Evolutionary conservation across 192 early-diverging fungal species (phyloP), one percentile per base, ranked within the genome.

Genomic region (Piromyces sp.): DNA sequence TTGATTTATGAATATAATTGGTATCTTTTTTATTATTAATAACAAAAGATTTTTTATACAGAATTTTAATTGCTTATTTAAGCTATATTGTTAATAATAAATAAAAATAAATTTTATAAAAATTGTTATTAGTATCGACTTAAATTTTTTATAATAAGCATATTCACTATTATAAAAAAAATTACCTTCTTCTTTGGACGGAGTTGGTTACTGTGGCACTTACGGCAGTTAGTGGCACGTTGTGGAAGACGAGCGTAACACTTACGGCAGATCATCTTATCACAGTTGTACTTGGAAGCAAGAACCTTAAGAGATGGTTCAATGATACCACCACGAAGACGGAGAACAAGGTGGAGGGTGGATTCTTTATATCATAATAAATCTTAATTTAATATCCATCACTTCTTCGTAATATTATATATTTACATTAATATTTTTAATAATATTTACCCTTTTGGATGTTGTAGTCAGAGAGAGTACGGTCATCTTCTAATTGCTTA

Each of bases 201-300:
- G 87, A 99, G 94, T 91, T 99, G 97, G 93, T 95, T 97, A 89
- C 93, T 92, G 93, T 97, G 96, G 84, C 97, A 96, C 96, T 99
- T 99, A 85, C 98, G 93, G 92, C 98, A 99, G 95, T 99, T 99
- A 89, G 96, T 98, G 84, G 98, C 98, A 89, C 97, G 95, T 82
- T 95, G 95, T 81, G 98, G 98, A 83, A 99, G 94, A 88, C 97
- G 95, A 84, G 98, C 98, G 90, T 99, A 99, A 91, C 97, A 96
- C 92, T 99, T 99, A 89, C 97, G 95, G 95, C 97, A 99, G 86
- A 99, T 95, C 95, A 95, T 95, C 95, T 98, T 99, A 81, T 99
- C 97, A 92, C 97, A 99, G 95, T 97, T 97, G 94, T 94, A 99
- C 92, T 97, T 98, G 88, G 95, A 96, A 85, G 97, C 97, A 83